These are phyloP conservation scores for Thelephora ganbajun DNA, from an alignment of 768 basidiomycete genomes.

Conservation along the genomic window DNA sequence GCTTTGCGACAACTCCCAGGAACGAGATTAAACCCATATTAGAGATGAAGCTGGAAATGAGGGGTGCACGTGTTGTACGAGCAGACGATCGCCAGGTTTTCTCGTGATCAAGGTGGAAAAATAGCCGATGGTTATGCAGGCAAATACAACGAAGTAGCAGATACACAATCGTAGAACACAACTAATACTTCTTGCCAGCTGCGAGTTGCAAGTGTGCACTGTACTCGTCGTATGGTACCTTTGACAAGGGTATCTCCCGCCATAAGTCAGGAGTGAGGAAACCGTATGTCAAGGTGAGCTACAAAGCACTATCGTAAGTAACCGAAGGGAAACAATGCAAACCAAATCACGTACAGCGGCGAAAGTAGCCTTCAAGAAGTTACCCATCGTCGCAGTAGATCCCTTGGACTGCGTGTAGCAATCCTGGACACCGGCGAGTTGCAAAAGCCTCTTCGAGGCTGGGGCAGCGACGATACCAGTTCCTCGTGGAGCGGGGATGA, in stretches of 20 bases:
- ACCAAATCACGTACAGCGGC: slow-evolving; percentile 48
- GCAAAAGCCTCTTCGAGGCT: slow-evolving; percentile 89
- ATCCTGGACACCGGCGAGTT: slow-evolving; percentile 96
- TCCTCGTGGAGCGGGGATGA: slow-evolving; percentile 96
- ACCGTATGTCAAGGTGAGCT: slow-evolving; percentile 96
- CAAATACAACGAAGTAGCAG: background rate
- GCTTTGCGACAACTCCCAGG: too few species aligned
- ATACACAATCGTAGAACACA: background rate
- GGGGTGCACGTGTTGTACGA: too few species aligned
- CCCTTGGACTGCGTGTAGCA: slow-evolving; percentile 97
- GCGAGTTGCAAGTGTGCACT: slow-evolving; percentile 81
- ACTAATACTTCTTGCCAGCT: slow-evolving; percentile 61
- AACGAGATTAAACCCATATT: too few species aligned
- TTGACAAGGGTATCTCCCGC: slow-evolving; percentile 85
- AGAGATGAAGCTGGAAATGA: too few species aligned
- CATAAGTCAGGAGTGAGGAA: slow-evolving; percentile 98
- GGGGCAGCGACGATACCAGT: slow-evolving; percentile 99
- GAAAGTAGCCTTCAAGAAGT: slow-evolving; percentile 97
- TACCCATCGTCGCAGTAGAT: slow-evolving; percentile 96
- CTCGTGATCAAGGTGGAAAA: too few species aligned
- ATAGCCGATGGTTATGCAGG: too few species aligned
- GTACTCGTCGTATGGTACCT: slow-evolving; percentile 91
- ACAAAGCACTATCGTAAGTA: slow-evolving; percentile 1
- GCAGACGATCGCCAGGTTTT: too few species aligned
- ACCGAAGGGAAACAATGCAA: background rate